Base-by-base conservation (phyloP, 1,284 basidiomycete species). In the Sutorius eximius region DNA sequence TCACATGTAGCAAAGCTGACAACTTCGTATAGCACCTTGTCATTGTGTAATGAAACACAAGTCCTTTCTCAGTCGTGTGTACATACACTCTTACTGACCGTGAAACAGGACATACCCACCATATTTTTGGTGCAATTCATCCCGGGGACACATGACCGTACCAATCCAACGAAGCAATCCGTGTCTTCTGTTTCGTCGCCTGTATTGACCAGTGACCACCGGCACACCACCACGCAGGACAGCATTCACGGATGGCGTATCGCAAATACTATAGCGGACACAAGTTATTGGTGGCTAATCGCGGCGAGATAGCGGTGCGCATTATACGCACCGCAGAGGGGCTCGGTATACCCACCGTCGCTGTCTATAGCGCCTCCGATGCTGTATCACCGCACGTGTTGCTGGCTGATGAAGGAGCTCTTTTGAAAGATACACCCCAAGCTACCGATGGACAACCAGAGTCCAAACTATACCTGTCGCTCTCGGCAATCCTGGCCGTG, bases 311-410 rank as follows among this genome's bases (percentile, higher is more conserved):
- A 52, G 83, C 83, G 9, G 71, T 82, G 11, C 80, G 84, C 30
- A 77, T 86, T 60, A 70, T 86, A 16, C 76, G 75, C 47, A 82
- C 82, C 0, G 81, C 82, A 3, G 76, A 75, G 52, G 67, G 69
- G 22, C 74, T 84, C 5, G 73, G 75, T 1, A 61, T 85, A 16
- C 64, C 59, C 2, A 83, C 82, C 0, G 67, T 85, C 18, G 74
- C 82, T 0, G 68, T 86, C 37, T 85, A 86, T 68, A 80, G 80
- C 5, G 67, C 75, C 16, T 75, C 78, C 0, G 84, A 86, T 60
- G 73, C 79, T 9, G 73, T 78, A 6, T 74, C 82, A 0, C 79
- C 78, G 0, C 83, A 86, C 59, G 82, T 82, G 42, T 62, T 72
- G 13, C 68, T 80, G 40, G 81, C 83, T 1, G 77, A 81, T 63